Base-by-base conservation (phyloP, 495 filamentous ascomycete genomes). In the Trichoderma reesei region DNA sequence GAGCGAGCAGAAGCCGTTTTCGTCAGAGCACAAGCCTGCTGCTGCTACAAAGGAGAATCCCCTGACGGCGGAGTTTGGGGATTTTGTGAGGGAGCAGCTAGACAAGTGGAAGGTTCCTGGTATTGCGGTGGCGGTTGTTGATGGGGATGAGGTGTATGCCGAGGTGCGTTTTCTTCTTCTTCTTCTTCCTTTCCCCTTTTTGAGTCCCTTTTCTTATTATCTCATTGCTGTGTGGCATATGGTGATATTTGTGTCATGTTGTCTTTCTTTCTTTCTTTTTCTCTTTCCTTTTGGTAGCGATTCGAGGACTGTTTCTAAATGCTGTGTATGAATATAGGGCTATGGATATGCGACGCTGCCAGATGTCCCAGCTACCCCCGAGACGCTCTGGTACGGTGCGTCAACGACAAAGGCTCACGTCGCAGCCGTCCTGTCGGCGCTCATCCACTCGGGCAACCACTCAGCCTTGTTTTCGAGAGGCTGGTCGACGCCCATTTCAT, bases 341-440 rank as follows among this genome's bases (percentile, higher is more conserved):
- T 84, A 84, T 69, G 83, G 82, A 54, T 66, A 79, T 18, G 73
- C 80, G 8, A 66, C 66, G 39, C 69, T 73, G 48, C 73, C 77
- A 2, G 70, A 72, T 42, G 74, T 69, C 4, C 72, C 70, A 5
- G 80, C 82, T 41, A 83, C 80, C 7, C 72, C 77, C 10, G 71
- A 77, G 8, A 75, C 73, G 8, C 67, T 75, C 9, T 75, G 71
- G 68, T 71, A 70, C 64, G 62, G 61, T 37, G 75, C 69, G 38
- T 83, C 80, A 67, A 86, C 82, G 1, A 85, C 81, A 31, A 86
- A 86, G 69, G 80, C 82, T 1, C 84, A 84, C 71, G 82, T 79
- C 9, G 78, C 78, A 1, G 80, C 84, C 11, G 71, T 74, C 33
- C 66, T 82, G 0, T 78, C 81, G 3, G 68, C 80, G 3, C 72